A percentile compares a stretch with the other conserved stretches of the same genome.
phyloP scores from a whole-genome alignment of 2,329 filamentous ascomycete genomes.

The Neonectria coccinea region DNA sequence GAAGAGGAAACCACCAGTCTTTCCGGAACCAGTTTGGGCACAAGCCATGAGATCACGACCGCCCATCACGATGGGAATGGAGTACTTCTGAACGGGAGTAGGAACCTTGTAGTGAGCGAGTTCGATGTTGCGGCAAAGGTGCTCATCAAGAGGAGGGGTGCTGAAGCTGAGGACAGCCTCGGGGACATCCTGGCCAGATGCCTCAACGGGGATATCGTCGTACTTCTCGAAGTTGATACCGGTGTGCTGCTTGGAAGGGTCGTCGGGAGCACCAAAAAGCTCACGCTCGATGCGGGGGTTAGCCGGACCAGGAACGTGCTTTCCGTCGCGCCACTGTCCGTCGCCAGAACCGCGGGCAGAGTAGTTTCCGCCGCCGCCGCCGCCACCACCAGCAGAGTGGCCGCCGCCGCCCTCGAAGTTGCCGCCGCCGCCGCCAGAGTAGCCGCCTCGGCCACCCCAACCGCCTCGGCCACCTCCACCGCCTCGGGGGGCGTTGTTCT shows the following conservation, averaged over 20 bases:
- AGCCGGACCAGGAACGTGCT: conserved; percentile 89
- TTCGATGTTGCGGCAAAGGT: conserved; percentile 92
- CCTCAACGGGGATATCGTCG: conserved; percentile 98
- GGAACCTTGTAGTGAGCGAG: conserved; percentile 95
- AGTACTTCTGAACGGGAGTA: conserved; percentile 99
- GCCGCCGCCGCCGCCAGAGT: conserved; percentile 54
- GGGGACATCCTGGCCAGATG: conserved; percentile 91
- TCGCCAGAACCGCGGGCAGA: conserved; percentile 87
- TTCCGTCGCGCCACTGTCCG: conserved; percentile 95
- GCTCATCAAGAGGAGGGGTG: conserved; percentile 95
- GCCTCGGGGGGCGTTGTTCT: conserved; percentile 46
- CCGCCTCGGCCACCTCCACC: conserved; percentile 50
- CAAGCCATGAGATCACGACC: conserved; percentile 99
- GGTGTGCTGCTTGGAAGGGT: conserved; percentile 94
- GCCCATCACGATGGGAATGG: conserved; percentile 97
- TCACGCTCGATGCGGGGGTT: conserved; percentile 95
- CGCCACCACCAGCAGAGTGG: conserved; percentile 87
- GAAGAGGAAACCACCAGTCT: conserved; percentile 99
- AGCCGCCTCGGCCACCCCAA: conserved; percentile 52
- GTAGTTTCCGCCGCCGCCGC: conserved; percentile 68
- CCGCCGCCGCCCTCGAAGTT: conserved; percentile 59
- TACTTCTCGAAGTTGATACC: conserved; percentile 99
- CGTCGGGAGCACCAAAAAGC: conserved; percentile 90
- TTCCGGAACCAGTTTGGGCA: conserved; percentile 99
- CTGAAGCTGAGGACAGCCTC: conserved; percentile 92